Percentiles rank a stretch among this genome's conserved stretches.
Conservation (phyloP, 2,329 filamentous ascomycete species). For the Endothia cerciana region DNA sequence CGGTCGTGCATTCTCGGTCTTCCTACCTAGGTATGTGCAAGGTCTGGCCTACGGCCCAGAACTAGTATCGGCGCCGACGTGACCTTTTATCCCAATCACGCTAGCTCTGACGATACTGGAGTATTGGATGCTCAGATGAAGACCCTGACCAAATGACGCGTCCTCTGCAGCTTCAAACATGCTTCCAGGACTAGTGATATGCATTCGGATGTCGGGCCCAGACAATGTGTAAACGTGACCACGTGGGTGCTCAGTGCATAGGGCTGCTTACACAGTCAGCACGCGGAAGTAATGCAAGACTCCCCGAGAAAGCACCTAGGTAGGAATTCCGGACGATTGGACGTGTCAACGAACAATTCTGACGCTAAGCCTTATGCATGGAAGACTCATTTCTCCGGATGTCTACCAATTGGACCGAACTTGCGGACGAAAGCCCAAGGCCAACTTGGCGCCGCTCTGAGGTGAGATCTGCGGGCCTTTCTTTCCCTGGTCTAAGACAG, state of each 20-base stretch:
- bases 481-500: neutral
- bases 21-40: neutral
- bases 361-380: neutral
- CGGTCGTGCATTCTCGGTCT: neutral
- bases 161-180: neutral
- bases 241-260: neutral
- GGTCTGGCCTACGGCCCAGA: neutral
- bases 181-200: neutral
- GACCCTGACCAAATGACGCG: neutral
- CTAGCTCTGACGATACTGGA: neutral
- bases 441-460: neutral
- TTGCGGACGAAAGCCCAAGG: neutral
- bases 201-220: neutral
- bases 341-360: neutral
- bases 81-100: neutral
- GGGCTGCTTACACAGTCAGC: slow-evolving; percentile 2
- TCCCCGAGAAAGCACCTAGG: neutral
- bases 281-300: neutral
- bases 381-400: neutral
- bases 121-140: neutral
- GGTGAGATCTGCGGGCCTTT: neutral
- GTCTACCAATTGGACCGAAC: neutral
- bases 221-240: neutral
- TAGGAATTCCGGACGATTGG: neutral
- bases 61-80: neutral